Percentiles rank a stretch among this genome's conserved stretches.
phyloP scores from a whole-genome alignment of 305 asterid genomes.

The Fraxinus sp. region DNA sequence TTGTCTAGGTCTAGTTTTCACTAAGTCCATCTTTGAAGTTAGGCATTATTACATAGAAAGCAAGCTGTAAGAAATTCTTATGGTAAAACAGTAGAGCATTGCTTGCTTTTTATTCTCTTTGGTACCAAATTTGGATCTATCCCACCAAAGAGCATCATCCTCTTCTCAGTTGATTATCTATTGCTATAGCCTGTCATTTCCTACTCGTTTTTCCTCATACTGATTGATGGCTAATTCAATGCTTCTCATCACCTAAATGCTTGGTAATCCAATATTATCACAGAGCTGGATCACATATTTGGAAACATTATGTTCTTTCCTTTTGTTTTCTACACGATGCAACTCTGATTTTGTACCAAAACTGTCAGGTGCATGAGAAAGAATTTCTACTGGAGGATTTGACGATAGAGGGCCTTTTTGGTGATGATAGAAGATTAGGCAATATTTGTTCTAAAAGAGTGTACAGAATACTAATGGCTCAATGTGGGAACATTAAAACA shows the following conservation, averaged over 20 bases:
- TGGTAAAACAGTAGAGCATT: neutral
- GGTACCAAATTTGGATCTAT: neutral
- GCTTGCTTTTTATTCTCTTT: neutral
- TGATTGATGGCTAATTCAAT: neutral
- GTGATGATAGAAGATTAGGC: slow-evolving; percentile 80
- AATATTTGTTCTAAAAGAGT: slow-evolving; percentile 92
- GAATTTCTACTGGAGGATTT: slow-evolving; percentile 80
- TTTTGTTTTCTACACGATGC: neutral
- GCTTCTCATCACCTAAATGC: neutral
- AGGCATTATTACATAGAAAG: neutral
- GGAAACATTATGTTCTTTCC: neutral
- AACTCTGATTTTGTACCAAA: slow-evolving; percentile 1
- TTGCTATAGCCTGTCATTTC: neutral
- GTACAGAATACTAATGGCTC: slow-evolving; percentile 88
- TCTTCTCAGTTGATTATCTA: neutral
- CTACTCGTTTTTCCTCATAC: neutral
- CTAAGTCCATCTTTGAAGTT: neutral
- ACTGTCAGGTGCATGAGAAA: slow-evolving; percentile 83
- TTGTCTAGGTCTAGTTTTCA: neutral
- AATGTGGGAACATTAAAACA: slow-evolving; percentile 65
- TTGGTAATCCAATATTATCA: neutral
- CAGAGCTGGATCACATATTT: neutral
- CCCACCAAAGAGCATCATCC: neutral
- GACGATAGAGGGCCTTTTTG: slow-evolving; percentile 60
- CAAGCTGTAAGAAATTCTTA: slow-evolving; percentile 15